phyloP scores from a whole-genome alignment of 225 moss, liverwort and hornwort species.

The Marchantia polymorpha region DNA sequence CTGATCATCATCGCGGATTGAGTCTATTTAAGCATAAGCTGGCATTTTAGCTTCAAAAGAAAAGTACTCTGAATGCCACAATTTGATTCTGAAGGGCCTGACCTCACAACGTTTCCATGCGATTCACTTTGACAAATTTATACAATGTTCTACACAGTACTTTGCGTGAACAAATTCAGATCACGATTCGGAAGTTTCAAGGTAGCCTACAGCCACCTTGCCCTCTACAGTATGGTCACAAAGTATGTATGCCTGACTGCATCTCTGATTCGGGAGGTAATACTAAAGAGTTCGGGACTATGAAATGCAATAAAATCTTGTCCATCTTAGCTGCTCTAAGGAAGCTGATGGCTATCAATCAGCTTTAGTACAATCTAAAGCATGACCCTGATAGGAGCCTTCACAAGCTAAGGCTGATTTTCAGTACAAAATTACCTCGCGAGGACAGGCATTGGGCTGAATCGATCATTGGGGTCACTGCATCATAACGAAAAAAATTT shows the following conservation, averaged over 20 bases:
- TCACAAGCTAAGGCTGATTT: background rate
- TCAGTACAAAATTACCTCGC: constrained; percentile 55
- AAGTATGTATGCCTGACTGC: background rate
- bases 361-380: background rate
- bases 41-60: background rate
- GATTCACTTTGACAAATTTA: too few relatives aligned
- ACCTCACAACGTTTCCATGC: too few relatives aligned
- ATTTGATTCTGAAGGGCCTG: too few relatives aligned
- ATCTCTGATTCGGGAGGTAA: background rate
- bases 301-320: background rate
- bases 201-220: too few relatives aligned
- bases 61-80: too few relatives aligned
- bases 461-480: constrained; percentile 94
- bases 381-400: background rate
- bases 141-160: too few relatives aligned
- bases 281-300: background rate
- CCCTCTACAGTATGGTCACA: too few relatives aligned
- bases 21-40: background rate
- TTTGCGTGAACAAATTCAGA: too few relatives aligned
- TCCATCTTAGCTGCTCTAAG: background rate
- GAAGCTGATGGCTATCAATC: background rate
- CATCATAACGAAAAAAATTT: constrained; percentile 2
- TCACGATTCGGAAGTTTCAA: too few relatives aligned
- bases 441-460: constrained; percentile 88
- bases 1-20: constrained; percentile 30